phyloP scores from a whole-genome alignment of 2,329 filamentous ascomycete species.

The Alternaria rosae region DNA sequence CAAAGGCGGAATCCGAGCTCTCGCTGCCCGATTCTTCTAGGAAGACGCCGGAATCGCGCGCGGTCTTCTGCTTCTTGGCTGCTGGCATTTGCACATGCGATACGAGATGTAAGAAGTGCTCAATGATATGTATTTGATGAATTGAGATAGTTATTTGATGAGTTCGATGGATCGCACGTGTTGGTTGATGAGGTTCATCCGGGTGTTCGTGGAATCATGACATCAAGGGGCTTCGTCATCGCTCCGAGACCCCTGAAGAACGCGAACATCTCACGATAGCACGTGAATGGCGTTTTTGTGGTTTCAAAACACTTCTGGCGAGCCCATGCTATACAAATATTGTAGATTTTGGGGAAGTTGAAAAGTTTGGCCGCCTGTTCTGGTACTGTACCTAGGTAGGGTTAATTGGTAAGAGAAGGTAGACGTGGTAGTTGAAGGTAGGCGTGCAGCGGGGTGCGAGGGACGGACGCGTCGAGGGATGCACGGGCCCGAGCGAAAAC shows the following conservation, averaged over 20 bases:
- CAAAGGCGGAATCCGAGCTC: constrained; percentile 9
- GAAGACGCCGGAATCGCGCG: constrained; percentile 8
- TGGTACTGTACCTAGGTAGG: background rate
- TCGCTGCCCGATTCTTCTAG: constrained; percentile 8
- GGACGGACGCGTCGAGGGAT: background rate
- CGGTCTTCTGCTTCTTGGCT: constrained; percentile 19
- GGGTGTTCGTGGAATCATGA: constrained; percentile 3
- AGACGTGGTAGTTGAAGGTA: background rate
- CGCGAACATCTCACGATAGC: constrained; percentile 17
- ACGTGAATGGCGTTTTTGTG: constrained; percentile 1
- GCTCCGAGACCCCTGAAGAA: background rate
- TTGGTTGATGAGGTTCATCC: background rate
- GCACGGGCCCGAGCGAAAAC: too few species aligned
- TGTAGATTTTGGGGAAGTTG: background rate
- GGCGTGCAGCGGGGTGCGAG: background rate
- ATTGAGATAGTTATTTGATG: background rate
- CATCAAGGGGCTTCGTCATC: constrained; percentile 20
- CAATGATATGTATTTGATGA: background rate
- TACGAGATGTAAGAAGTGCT: background rate
- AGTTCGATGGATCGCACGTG: background rate
- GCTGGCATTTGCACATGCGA: constrained; percentile 14
- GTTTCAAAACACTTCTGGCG: background rate
- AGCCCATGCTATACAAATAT: background rate
- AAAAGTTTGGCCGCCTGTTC: background rate
- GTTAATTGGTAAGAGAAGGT: background rate